Percentiles rank a stretch among this genome's conserved stretches.
These are phyloP conservation scores for Vanderwaltozyma polyspora DNA, from an alignment of 805 yeast species.

Conservation along the genomic window DNA sequence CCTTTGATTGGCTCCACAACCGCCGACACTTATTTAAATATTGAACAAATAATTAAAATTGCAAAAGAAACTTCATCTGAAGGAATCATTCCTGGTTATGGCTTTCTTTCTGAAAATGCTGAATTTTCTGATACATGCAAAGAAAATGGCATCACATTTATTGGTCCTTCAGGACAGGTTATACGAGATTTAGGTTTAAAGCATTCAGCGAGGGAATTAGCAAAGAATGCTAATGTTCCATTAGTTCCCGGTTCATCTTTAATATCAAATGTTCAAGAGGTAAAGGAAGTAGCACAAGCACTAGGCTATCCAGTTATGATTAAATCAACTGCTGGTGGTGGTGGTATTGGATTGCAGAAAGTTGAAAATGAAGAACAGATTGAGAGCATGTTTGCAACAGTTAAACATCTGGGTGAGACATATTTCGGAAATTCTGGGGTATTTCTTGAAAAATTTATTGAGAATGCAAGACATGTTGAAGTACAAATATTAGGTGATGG, in stretches of 20 bases:
- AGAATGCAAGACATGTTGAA: constrained; percentile 91
- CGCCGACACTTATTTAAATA: constrained; percentile 79
- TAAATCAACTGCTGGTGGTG: constrained; percentile 98
- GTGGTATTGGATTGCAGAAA: constrained; percentile 94
- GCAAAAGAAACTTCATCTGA: constrained; percentile 77
- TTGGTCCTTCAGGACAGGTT: constrained; percentile 94
- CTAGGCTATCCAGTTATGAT: constrained; percentile 89
- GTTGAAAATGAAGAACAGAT: constrained; percentile 77
- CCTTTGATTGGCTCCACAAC: constrained; percentile 75
- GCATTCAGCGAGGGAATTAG: constrained; percentile 94
- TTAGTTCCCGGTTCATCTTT: constrained; percentile 95
- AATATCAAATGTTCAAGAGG: constrained; percentile 60
- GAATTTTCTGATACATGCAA: constrained; percentile 86
- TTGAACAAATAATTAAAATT: constrained; percentile 76
- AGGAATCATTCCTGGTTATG: constrained; percentile 98
- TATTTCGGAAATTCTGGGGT: constrained; percentile 95
- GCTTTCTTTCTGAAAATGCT: constrained; percentile 92
- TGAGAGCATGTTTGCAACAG: constrained; percentile 76
- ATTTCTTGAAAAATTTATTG: constrained; percentile 87
- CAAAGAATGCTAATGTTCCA: constrained; percentile 85
- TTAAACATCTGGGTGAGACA: constrained; percentile 85
- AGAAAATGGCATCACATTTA: constrained; percentile 75
- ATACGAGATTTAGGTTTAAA: constrained; percentile 85
- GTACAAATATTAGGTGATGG: constrained; percentile 97
- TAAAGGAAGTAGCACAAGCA: constrained; percentile 58